A percentile compares a stretch with the other conserved stretches of the same genome.
phyloP scores from a whole-genome alignment of 768 basidiomycete genomes.

The button mushroom (Agaricus bisporus) region DNA sequence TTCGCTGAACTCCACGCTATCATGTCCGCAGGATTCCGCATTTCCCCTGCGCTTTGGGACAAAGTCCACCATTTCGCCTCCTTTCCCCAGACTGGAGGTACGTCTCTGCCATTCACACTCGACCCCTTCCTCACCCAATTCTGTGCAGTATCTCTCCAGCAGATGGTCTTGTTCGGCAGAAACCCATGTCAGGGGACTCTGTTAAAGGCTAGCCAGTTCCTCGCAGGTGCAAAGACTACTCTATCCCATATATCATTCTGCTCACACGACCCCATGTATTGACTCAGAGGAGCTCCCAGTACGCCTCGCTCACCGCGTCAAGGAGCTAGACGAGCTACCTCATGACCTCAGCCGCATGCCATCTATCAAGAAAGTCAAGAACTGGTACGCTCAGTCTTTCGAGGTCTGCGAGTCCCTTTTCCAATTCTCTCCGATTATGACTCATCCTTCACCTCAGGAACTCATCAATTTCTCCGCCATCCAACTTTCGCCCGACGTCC shows the following conservation, averaged over 20 bases:
- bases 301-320: constrained; percentile 90
- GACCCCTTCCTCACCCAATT: constrained; percentile 31
- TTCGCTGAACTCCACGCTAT: constrained; percentile 6
- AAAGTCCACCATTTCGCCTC: constrained; percentile 87
- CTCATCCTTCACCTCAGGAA: constrained; percentile 49
- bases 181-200: constrained; percentile 93
- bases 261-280: neutral
- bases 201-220: constrained; percentile 86
- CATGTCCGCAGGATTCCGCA: constrained; percentile 63
- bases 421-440: neutral
- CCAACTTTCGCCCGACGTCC: constrained; percentile 59
- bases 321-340: constrained; percentile 91
- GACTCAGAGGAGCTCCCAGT: constrained; percentile 85
- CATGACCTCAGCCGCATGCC: constrained; percentile 89
- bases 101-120: constrained; percentile 17
- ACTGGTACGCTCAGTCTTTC: constrained; percentile 99
- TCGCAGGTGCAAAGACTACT: constrained; percentile 46
- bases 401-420: constrained; percentile 51
- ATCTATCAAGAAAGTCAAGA: constrained; percentile 89
- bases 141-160: constrained; percentile 79
- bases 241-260: neutral
- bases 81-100: constrained; percentile 90
- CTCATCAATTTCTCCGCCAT: constrained; percentile 81
- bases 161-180: constrained; percentile 98
- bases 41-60: constrained; percentile 78